phyloP scores from a whole-genome alignment of 164 flowering plant genomes.

The Amborella trichopoda region DNA sequence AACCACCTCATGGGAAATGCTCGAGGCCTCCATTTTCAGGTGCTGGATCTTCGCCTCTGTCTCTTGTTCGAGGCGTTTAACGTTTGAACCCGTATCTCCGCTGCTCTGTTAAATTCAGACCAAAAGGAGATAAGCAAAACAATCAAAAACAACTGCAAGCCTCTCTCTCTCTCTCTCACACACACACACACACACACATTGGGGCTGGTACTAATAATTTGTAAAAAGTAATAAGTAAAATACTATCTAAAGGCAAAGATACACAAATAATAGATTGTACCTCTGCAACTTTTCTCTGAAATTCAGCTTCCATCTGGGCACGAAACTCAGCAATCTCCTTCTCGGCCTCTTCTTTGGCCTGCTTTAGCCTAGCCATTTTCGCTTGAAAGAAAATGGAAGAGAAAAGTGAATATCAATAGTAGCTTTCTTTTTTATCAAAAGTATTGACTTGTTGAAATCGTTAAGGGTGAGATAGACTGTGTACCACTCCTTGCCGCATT shows the following conservation, averaged over 20 bases:
- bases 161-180: too few relatives aligned
- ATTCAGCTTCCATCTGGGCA: conserved; percentile 45
- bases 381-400: conserved; percentile 18
- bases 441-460: not conserved
- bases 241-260: too few relatives aligned
- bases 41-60: conserved; percentile 54
- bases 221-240: too few relatives aligned
- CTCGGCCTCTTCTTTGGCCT: conserved; percentile 75
- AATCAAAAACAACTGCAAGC: too few relatives aligned
- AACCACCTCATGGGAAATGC: conserved; percentile 60
- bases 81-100: conserved; percentile 90
- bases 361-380: conserved; percentile 54
- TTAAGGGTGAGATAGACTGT: not conserved
- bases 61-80: conserved; percentile 81
- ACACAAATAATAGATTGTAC: too few relatives aligned
- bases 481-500: conserved; percentile 59
- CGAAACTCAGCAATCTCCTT: conserved; percentile 50
- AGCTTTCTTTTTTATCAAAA: not conserved
- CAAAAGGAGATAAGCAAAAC: too few relatives aligned
- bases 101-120: too few relatives aligned
- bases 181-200: too few relatives aligned
- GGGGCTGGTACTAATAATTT: too few relatives aligned
- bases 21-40: conserved; percentile 46
- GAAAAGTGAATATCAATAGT: not conserved
- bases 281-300: conserved; percentile 50